Evolutionary conservation across 441 rosid species (phyloP).

Genomic region (Aquilaria agallochum): DNA sequence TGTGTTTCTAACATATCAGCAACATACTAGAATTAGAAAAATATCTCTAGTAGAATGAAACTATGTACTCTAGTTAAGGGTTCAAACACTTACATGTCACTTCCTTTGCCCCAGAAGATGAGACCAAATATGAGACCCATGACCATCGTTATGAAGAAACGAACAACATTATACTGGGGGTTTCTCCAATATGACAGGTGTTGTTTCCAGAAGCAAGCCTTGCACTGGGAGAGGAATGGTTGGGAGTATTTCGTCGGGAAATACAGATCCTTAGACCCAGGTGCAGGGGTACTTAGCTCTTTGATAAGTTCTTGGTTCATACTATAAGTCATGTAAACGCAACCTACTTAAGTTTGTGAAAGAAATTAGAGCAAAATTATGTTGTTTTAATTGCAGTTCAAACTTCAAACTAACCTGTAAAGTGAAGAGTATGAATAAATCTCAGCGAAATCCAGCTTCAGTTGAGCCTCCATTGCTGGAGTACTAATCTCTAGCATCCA

Average conservation of each 20-base stretch:
- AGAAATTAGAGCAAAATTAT: neutral
- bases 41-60: neutral
- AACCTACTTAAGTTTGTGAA: too few relatives aligned
- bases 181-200: constrained; percentile 87
- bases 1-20: constrained; percentile 32
- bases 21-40: neutral
- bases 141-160: constrained; percentile 53
- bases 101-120: constrained; percentile 74
- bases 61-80: neutral
- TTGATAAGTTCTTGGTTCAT: constrained; percentile 68
- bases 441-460: constrained; percentile 71
- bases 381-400: too few relatives aligned
- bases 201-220: constrained; percentile 87
- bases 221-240: constrained; percentile 52
- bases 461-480: constrained; percentile 55
- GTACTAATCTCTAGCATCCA: constrained; percentile 91
- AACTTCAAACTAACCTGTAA: constrained; percentile 32
- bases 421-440: constrained; percentile 53
- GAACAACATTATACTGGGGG: constrained; percentile 63
- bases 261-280: constrained; percentile 61
- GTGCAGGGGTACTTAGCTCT: constrained; percentile 65
- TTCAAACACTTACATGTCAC: constrained; percentile 35
- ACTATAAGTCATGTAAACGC: constrained; percentile 31
- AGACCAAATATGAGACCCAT: constrained; percentile 65
- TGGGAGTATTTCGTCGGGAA: constrained; percentile 74